Evolutionary conservation across 176 grass and related monocot species (phyloP).

Genomic region (Oryza glaberrima): DNA sequence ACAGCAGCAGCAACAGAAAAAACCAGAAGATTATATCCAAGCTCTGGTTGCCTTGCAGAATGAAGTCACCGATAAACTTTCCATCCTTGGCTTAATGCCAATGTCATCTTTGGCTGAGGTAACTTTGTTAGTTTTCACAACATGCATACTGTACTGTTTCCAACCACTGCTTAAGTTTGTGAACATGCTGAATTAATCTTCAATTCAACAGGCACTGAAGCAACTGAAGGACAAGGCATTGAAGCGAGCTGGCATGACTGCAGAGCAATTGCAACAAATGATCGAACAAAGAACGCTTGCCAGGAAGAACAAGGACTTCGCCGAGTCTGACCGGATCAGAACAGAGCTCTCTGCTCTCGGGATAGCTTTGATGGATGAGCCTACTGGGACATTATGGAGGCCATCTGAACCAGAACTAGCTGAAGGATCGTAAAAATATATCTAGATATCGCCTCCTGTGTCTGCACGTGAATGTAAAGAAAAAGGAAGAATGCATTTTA

Average conservation of each 20-base stretch:
- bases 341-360: constrained; percentile 42
- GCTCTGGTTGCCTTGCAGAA: constrained; percentile 53
- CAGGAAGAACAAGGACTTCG: constrained; percentile 26
- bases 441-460: background rate
- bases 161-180: background rate
- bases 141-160: background rate
- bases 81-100: constrained; percentile 48
- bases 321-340: constrained; percentile 21
- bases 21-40: constrained; percentile 41
- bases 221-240: constrained; percentile 13
- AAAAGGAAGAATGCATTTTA: background rate
- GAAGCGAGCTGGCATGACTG: constrained; percentile 43
- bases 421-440: background rate
- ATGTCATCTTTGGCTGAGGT: constrained; percentile 46
- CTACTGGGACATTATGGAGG: constrained; percentile 44
- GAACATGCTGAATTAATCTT: background rate
- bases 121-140: background rate
- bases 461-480: background rate
- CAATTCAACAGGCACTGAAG: background rate
- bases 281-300: constrained; percentile 7
- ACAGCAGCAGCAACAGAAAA: constrained; percentile 15
- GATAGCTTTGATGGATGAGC: constrained; percentile 66
- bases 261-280: constrained; percentile 41
- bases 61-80: constrained; percentile 47
- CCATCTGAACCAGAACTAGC: constrained; percentile 51